Percentiles rank a stretch among this genome's conserved stretches.
Conservation (phyloP, 495 filamentous ascomycete species). For the Entonaema liquescens region DNA sequence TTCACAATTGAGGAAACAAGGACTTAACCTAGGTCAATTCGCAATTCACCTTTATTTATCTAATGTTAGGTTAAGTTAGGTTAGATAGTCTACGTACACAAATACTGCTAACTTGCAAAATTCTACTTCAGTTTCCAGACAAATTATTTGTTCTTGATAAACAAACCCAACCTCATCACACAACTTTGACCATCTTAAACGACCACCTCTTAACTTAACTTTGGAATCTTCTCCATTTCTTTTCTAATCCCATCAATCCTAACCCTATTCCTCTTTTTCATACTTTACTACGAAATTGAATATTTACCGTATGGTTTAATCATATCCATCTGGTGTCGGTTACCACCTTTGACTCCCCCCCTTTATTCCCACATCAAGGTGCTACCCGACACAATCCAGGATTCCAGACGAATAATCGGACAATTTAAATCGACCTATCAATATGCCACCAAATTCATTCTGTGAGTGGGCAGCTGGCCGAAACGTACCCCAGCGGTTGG, state of each 20-base stretch:
- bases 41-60: not conserved
- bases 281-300: not conserved
- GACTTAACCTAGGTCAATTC: not conserved
- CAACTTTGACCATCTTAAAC: not conserved
- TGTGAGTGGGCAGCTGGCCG: conserved; percentile 56
- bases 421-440: not conserved
- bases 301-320: not conserved
- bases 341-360: not conserved
- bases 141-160: not conserved
- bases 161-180: not conserved
- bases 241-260: not conserved
- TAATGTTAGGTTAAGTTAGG: too few species aligned
- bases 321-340: not conserved
- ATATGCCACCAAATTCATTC: conserved; percentile 44
- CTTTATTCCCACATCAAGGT: not conserved
- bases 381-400: not conserved
- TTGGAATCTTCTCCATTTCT: not conserved
- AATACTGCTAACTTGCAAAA: not conserved
- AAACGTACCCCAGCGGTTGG: conserved; percentile 33
- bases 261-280: not conserved
- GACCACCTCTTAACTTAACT: not conserved
- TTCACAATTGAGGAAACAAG: not conserved
- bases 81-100: not conserved
- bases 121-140: not conserved
- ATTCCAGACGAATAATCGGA: not conserved